A percentile compares a stretch with the other conserved stretches of the same genome.
Conservation (phyloP, 148 eudicot species). For the Polygonum maritimum region DNA sequence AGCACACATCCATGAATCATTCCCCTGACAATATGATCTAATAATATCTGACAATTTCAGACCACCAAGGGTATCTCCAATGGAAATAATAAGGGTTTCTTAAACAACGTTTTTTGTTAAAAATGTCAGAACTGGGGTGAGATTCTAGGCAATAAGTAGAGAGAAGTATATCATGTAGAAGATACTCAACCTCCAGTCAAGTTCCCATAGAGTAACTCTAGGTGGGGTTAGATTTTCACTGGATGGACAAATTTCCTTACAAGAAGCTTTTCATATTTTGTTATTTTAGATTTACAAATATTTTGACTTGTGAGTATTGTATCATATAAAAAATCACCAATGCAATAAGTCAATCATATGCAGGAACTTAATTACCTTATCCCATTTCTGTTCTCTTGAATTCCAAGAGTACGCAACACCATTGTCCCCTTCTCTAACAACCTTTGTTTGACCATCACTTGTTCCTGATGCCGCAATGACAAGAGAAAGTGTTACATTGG, state of each 20-base stretch:
- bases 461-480: constrained; percentile 41
- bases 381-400: constrained; percentile 80
- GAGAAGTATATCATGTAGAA: too few relatives aligned
- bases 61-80: neutral
- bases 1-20: neutral
- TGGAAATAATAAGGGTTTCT: too few relatives aligned
- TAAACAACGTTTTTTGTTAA: too few relatives aligned
- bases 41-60: neutral
- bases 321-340: too few relatives aligned
- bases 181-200: neutral
- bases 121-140: too few relatives aligned
- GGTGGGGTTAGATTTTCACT: too few relatives aligned
- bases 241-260: neutral
- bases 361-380: constrained; percentile 43
- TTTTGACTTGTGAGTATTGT: too few relatives aligned
- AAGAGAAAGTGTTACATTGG: neutral
- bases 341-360: neutral
- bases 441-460: constrained; percentile 84
- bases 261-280: neutral
- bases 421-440: constrained; percentile 96
- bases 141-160: too few relatives aligned
- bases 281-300: too few relatives aligned
- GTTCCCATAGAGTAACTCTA: too few relatives aligned
- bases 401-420: constrained; percentile 98
- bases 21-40: neutral